Percentiles rank a stretch among this genome's conserved stretches.
Conservation (phyloP, 108 stramenopile genomes). For the Cyclotella atomus region DNA sequence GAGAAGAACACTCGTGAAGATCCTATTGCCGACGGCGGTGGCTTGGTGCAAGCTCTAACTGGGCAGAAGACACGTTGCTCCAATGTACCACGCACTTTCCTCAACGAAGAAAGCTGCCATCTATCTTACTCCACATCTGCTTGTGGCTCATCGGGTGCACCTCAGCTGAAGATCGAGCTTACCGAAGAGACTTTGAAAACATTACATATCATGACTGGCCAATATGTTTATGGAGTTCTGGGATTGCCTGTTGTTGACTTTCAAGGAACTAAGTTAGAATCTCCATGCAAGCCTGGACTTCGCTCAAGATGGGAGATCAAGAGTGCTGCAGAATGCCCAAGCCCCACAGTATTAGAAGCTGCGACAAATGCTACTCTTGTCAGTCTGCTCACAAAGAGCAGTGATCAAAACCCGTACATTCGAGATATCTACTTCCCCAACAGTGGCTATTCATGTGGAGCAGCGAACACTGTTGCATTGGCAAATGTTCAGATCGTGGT, state of each 20-base stretch:
- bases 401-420: conserved; percentile 37
- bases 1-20: conserved; percentile 22
- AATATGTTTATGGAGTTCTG: conserved; percentile 39
- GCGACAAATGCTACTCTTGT: conserved; percentile 37
- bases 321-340: conserved; percentile 27
- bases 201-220: conserved; percentile 32
- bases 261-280: conserved; percentile 22
- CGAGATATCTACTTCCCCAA: conserved; percentile 33
- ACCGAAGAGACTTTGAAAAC: conserved; percentile 24
- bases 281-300: conserved; percentile 39
- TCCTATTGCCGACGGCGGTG: conserved; percentile 39
- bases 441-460: conserved; percentile 25
- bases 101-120: conserved; percentile 47
- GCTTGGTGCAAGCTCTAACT: conserved; percentile 24
- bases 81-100: conserved; percentile 53
- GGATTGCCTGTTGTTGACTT: conserved; percentile 30
- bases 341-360: conserved; percentile 20
- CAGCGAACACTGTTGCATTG: conserved; percentile 6
- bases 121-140: conserved; percentile 26
- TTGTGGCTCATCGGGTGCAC: conserved; percentile 33
- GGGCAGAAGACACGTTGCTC: conserved; percentile 34
- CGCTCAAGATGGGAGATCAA: conserved; percentile 51
- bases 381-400: conserved; percentile 12
- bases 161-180: conserved; percentile 21
- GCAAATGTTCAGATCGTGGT: conserved; percentile 31